Conservation (phyloP, 768 basidiomycete genomes). For the Polyporus arcularius region DNA sequence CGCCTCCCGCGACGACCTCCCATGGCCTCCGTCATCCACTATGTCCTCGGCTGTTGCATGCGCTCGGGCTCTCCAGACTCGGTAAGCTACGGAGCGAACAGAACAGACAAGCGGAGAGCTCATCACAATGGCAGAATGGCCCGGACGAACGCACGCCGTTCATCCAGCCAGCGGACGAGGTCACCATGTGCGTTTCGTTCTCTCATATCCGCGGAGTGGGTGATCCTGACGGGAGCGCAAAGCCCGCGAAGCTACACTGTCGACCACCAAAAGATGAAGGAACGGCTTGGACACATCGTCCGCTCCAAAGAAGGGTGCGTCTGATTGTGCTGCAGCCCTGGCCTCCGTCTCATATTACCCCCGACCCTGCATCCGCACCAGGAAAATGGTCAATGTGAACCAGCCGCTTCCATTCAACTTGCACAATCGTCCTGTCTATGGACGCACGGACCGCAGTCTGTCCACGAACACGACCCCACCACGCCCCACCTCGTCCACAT, state of each 20-base stretch:
- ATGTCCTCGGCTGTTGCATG: constrained; percentile 27
- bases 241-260: constrained; percentile 29
- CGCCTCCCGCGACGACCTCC: constrained; percentile 11
- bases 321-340: background rate
- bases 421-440: constrained; percentile 39
- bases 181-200: constrained; percentile 25
- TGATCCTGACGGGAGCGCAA: background rate
- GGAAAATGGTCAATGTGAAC: constrained; percentile 73
- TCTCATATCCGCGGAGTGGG: background rate
- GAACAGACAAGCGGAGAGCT: background rate
- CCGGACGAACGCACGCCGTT: constrained; percentile 35
- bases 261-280: constrained; percentile 53
- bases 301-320: constrained; percentile 62
- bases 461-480: constrained; percentile 29
- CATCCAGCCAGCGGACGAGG: constrained; percentile 32
- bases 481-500: constrained; percentile 20
- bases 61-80: constrained; percentile 11
- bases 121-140: constrained; percentile 19
- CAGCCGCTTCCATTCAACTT: constrained; percentile 64
- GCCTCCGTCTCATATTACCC: constrained; percentile 4
- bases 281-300: constrained; percentile 55
- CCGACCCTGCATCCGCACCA: constrained; percentile 24
- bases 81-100: background rate
- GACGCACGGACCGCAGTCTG: constrained; percentile 35
- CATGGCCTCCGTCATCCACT: constrained; percentile 27